phyloP scores from a whole-genome alignment of 2,329 filamentous ascomycete species.

The Venturia effusa region DNA sequence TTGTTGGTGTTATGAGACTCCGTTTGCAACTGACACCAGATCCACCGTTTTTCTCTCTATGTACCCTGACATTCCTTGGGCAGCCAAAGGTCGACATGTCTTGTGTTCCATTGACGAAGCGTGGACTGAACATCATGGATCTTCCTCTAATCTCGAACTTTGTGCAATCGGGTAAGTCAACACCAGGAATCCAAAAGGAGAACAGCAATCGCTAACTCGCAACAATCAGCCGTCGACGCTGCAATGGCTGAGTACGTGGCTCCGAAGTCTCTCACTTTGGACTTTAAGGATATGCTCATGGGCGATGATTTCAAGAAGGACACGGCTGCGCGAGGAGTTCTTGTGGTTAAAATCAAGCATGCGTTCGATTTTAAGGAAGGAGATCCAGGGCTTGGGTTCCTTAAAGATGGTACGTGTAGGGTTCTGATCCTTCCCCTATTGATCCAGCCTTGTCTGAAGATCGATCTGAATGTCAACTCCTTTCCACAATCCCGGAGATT shows the following conservation, averaged over 20 bases:
- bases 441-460: too few species aligned
- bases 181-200: too few species aligned
- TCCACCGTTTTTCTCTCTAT: slow-evolving; percentile 66
- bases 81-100: slow-evolving; percentile 63
- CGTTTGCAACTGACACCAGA: slow-evolving; percentile 65
- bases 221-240: slow-evolving; percentile 59
- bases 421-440: too few species aligned
- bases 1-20: slow-evolving; percentile 59
- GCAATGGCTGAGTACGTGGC: slow-evolving; percentile 67
- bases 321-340: slow-evolving; percentile 50
- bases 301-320: slow-evolving; percentile 74
- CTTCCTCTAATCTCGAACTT: slow-evolving; percentile 65
- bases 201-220: too few species aligned
- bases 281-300: slow-evolving; percentile 66
- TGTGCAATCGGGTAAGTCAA: slow-evolving; percentile 44
- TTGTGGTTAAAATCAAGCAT: slow-evolving; percentile 55
- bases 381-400: slow-evolving; percentile 50
- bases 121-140: slow-evolving; percentile 63
- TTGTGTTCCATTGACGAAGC: slow-evolving; percentile 59
- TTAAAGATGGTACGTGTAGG: slow-evolving; percentile 28
- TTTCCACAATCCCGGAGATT: too few species aligned
- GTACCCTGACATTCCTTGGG: slow-evolving; percentile 62
- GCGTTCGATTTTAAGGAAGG: slow-evolving; percentile 63
- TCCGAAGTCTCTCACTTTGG: slow-evolving; percentile 61
- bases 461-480: too few species aligned